Evolutionary conservation across 1,139 yeast genomes (phyloP), one percentile per base, ranked within the genome.

Genomic region (Saccharomyces hybrid): DNA sequence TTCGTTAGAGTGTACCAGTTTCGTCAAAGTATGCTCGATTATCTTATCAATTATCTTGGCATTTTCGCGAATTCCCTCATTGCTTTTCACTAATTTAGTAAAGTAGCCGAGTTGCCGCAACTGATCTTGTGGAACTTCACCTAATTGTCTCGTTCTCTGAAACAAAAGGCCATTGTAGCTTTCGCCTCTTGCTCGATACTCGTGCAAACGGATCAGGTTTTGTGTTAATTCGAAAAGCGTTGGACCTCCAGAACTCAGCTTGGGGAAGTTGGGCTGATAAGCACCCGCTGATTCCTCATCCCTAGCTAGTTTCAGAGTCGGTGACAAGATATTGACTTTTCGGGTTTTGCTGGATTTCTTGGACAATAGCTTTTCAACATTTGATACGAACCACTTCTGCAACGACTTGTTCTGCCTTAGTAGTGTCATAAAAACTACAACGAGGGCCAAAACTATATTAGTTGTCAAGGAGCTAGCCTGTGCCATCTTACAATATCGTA

Each of bases 51-150:
- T 64, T 3, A 84, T 63, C n/a, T 60, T 60, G 51, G 76, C 78
- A 66, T 87, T 86, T 19, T 65, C 65, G 7, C 58, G 67, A 7
- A 83, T 73, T 14, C 76, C 70, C 2, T 62, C 60, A 51, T 83
- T 85, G 2, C 83, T 71, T 16, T 63, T 61, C 21, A 74, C 69
- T 42, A 86, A 67, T 59, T 84, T 83, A 24, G 75, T 71, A 28
- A 76, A 64, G 69, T 86, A 87, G 0, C 86, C 86, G 2, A 77
- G 75, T 16, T 78, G 74, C 26, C 76, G 76, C 54, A 68, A 56
- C 54, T 65, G 60, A 38, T 54, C 55, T 52, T 31, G 34, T 48
- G 51, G 51, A 4, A 19, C 50, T 31, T 52, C 55, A 24, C 47
- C 21, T 26, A 63, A 29, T 34, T 56, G 59, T 50, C 54, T 57